Evolutionary conservation across 2,329 filamentous ascomycete species (phyloP), one percentile per base, ranked within the genome.

Genomic region (Metarhizium sp.): DNA sequence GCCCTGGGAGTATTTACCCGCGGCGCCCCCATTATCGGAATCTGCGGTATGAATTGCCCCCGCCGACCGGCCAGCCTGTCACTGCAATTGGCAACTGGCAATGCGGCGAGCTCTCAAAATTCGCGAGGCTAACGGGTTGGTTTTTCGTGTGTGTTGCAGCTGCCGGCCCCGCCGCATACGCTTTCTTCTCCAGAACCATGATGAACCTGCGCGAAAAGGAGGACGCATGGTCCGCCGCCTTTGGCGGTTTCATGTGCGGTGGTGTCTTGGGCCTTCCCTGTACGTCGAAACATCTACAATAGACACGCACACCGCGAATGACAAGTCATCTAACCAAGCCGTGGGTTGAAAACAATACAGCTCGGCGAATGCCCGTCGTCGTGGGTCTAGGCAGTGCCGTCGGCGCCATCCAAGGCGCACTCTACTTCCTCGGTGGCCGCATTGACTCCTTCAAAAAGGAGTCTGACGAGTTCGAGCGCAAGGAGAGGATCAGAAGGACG

Each of bases 131-230:
- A 45, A 45, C 18, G 6, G 6, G n/a, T 45, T 11, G 49, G 10
- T 16, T 30, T 29, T 34, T 6, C n/a, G n/a, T 14, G 47, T 14
- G 40, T 68, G 81, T 10, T 58, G 83, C 84, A 75, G 75, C 70
- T 60, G 68, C 69, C 53, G 67, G 65, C 71, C 88, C 88, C 66
- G 85, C 82, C 65, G 80, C 86, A 59, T 95, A 90, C 73, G 80
- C 83, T 64, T 96, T 96, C 76, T 79, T 85, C 63, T 85, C 81
- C 64, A 81, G 80, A 63, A 87, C 89, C 51, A 79, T 87, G 49
- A 89, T 90, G 71, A 96, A 96, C 75, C 76, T 96, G 61, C 86
- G 91, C 66, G 80, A 91, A 72, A 90, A 87, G 75, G 83, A 96
- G 57, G 92, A 96, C 69, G 76, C 78, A 61, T 86, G 81, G 74